phyloP scores from a whole-genome alignment of 108 stramenopile species.

The Parietichytrium sp. region DNA sequence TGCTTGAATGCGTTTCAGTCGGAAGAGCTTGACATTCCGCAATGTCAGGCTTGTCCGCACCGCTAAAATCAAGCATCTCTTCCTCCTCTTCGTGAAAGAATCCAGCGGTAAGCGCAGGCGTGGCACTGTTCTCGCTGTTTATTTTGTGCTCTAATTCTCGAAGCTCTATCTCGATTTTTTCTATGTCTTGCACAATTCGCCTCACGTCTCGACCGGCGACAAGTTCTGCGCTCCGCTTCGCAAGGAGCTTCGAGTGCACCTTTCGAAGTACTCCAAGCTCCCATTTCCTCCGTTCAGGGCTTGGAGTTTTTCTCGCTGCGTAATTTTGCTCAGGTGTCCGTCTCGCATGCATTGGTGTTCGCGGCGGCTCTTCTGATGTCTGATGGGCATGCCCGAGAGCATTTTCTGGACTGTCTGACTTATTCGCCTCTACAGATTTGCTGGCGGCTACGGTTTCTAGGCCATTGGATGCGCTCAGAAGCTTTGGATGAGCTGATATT shows the following conservation, averaged over 20 bases:
- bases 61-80: too few relatives aligned
- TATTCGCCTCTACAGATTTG: background rate
- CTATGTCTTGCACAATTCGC: background rate
- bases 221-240: background rate
- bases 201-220: background rate
- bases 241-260: background rate
- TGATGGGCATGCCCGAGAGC: background rate
- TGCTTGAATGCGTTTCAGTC: too few relatives aligned
- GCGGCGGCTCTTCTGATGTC: too few relatives aligned
- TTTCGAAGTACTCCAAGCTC: background rate
- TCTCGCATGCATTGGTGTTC: background rate
- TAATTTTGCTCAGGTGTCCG: background rate
- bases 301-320: background rate
- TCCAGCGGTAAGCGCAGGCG: too few relatives aligned
- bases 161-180: slow-evolving; percentile 10
- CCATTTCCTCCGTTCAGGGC: background rate
- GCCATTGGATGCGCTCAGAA: too few relatives aligned
- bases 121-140: too few relatives aligned
- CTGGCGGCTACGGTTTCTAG: too few relatives aligned
- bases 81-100: too few relatives aligned
- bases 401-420: background rate
- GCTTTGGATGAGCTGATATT: too few relatives aligned
- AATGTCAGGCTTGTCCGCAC: too few relatives aligned
- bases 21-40: too few relatives aligned
- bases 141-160: background rate